Percentiles rank a stretch among this genome's conserved stretches.
Conservation (phyloP, 2,329 filamentous ascomycete genomes). For the Pleoardoris graminearum region DNA sequence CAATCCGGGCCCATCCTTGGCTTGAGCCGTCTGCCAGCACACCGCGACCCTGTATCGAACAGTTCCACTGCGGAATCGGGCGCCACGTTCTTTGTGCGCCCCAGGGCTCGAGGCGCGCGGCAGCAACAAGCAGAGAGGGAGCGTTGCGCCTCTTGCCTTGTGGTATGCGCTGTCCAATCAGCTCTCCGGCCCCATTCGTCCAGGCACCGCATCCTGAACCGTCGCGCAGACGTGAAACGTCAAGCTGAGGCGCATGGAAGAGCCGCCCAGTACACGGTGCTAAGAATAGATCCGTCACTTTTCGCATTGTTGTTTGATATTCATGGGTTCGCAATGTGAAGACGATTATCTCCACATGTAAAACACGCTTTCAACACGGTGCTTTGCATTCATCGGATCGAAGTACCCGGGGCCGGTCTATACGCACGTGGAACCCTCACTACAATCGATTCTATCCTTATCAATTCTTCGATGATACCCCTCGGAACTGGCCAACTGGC, state of each 20-base stretch:
- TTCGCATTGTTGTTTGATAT: neutral
- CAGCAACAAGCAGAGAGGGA: neutral
- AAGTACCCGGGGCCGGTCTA: too few relatives aligned
- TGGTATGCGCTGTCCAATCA: slow-evolving; percentile 12
- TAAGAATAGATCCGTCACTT: neutral
- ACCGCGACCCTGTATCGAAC: neutral
- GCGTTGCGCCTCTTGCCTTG: slow-evolving; percentile 3
- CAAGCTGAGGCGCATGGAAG: neutral
- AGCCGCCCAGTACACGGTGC: slow-evolving; percentile 2
- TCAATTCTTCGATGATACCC: too few relatives aligned
- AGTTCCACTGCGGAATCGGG: slow-evolving; percentile 1
- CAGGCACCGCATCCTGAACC: slow-evolving; percentile 8
- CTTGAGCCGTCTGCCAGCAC: neutral
- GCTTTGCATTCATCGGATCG: too few relatives aligned
- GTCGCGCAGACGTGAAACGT: slow-evolving; percentile 21
- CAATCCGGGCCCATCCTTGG: neutral
- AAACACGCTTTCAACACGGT: too few relatives aligned
- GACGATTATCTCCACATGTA: too few relatives aligned
- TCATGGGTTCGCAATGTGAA: too few relatives aligned
- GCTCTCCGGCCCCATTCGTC: slow-evolving; percentile 1
- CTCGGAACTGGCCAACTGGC: too few relatives aligned
- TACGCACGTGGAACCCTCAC: too few relatives aligned
- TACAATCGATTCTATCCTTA: too few relatives aligned
- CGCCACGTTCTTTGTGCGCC: slow-evolving; percentile 1
- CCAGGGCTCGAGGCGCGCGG: slow-evolving; percentile 6